A percentile compares a stretch with the other conserved stretches of the same genome.
phyloP scores from a whole-genome alignment of 805 yeast genomes.

The Lipomyces spencermartinsiae region DNA sequence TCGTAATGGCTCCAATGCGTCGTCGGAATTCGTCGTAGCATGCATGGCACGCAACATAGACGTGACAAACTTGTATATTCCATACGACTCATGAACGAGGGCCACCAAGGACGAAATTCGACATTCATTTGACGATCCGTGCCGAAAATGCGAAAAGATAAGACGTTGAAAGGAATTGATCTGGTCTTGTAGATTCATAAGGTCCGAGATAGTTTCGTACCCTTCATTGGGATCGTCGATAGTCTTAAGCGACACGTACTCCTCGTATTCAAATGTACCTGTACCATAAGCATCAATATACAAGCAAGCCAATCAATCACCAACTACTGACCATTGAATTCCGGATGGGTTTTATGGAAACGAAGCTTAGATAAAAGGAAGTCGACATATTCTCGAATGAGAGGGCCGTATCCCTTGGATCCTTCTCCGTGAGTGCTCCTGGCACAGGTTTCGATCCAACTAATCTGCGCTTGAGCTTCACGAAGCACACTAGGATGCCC shows the following conservation, averaged over 20 bases:
- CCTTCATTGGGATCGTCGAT: slow-evolving; percentile 96
- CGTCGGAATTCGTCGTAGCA: slow-evolving; percentile 72
- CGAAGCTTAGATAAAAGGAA: slow-evolving; percentile 74
- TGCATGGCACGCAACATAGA: slow-evolving; percentile 91
- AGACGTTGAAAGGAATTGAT: slow-evolving; percentile 79
- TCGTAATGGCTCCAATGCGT: slow-evolving; percentile 75
- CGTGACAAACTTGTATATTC: slow-evolving; percentile 85
- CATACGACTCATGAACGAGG: slow-evolving; percentile 87
- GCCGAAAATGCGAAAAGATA: slow-evolving; percentile 72
- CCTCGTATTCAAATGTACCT: slow-evolving; percentile 88
- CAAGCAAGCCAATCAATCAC: background rate
- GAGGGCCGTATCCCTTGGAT: slow-evolving; percentile 63
- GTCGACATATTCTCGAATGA: slow-evolving; percentile 77
- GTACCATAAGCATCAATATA: background rate
- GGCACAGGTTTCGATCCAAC: slow-evolving; percentile 77
- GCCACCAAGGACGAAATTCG: slow-evolving; percentile 88
- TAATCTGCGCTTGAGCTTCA: slow-evolving; percentile 79
- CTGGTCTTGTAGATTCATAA: slow-evolving; percentile 84
- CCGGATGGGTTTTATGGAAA: slow-evolving; percentile 82
- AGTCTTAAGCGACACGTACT: slow-evolving; percentile 83
- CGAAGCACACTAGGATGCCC: slow-evolving; percentile 88
- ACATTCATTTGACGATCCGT: slow-evolving; percentile 68
- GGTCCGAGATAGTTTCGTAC: slow-evolving; percentile 76
- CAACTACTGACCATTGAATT: slow-evolving; percentile 70
- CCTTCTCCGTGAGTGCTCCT: slow-evolving; percentile 55